These are phyloP conservation scores for Xenoacremonium recifei DNA, from an alignment of 2,329 filamentous ascomycete species.

Conservation along the genomic window DNA sequence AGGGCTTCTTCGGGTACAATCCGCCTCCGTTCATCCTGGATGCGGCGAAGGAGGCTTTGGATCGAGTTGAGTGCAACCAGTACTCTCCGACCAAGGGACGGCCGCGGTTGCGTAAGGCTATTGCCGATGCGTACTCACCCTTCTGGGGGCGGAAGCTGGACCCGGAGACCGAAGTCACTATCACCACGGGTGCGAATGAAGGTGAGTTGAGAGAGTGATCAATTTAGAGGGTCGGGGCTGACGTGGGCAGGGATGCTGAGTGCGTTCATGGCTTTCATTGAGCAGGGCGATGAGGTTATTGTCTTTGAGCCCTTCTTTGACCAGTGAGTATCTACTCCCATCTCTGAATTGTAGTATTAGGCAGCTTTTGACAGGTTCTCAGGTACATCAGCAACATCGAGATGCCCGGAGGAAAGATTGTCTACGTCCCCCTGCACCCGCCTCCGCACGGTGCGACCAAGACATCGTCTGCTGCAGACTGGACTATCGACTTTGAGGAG, in stretches of 20 bases:
- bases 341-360: too few species aligned
- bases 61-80: constrained; percentile 95
- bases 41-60: constrained; percentile 85
- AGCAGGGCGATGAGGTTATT: constrained; percentile 93
- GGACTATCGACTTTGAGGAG: constrained; percentile 82
- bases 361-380: constrained; percentile 2
- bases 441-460: constrained; percentile 74
- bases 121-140: constrained; percentile 88
- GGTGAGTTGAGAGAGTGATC: constrained; percentile 33
- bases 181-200: constrained; percentile 90
- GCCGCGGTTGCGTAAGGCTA: constrained; percentile 86
- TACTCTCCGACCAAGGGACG: constrained; percentile 95
- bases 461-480: constrained; percentile 83
- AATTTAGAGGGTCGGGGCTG: background rate
- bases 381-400: constrained; percentile 91
- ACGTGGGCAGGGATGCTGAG: constrained; percentile 68
- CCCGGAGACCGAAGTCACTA: constrained; percentile 88
- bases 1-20: constrained; percentile 87
- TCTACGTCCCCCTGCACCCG: constrained; percentile 93
- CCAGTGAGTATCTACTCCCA: constrained; percentile 65
- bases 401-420: constrained; percentile 93
- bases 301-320: constrained; percentile 99
- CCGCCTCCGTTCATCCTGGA: constrained; percentile 87
- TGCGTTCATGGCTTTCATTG: constrained; percentile 97
- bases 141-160: constrained; percentile 80